A percentile compares a stretch with the other conserved stretches of the same genome.
phyloP scores from a whole-genome alignment of 2,329 filamentous ascomycete species.

The Fusarium subtropicale region DNA sequence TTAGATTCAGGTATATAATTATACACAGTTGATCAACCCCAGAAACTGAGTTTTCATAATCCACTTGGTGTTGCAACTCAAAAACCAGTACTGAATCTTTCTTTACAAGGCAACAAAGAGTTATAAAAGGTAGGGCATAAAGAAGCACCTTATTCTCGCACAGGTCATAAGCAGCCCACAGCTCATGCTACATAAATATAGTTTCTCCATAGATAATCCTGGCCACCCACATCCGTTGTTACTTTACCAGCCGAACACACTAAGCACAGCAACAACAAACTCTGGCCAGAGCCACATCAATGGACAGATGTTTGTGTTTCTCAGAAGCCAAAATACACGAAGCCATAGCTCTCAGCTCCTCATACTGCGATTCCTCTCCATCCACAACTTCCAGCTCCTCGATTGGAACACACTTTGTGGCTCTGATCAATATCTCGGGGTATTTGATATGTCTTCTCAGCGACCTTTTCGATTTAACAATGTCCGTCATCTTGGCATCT shows the following conservation, averaged over 20 bases:
- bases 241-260: rapidly evolving
- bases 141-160: too few species aligned
- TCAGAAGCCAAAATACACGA: background rate
- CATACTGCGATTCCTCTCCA: background rate
- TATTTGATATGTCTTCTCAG: background rate
- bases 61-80: too few species aligned
- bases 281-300: background rate
- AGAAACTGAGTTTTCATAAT: too few species aligned
- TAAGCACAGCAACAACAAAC: background rate
- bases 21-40: background rate
- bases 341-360: background rate
- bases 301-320: background rate
- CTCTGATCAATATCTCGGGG: background rate
- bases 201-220: background rate
- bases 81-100: too few species aligned
- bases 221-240: rapidly evolving
- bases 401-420: background rate
- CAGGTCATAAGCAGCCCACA: too few species aligned
- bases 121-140: too few species aligned
- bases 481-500: background rate
- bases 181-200: too few species aligned
- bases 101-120: too few species aligned
- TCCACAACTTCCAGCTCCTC: background rate
- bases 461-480: background rate
- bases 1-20: background rate